Evolutionary conservation across 345 rosid species (phyloP).

Genomic region (Erucastrum elatum): DNA sequence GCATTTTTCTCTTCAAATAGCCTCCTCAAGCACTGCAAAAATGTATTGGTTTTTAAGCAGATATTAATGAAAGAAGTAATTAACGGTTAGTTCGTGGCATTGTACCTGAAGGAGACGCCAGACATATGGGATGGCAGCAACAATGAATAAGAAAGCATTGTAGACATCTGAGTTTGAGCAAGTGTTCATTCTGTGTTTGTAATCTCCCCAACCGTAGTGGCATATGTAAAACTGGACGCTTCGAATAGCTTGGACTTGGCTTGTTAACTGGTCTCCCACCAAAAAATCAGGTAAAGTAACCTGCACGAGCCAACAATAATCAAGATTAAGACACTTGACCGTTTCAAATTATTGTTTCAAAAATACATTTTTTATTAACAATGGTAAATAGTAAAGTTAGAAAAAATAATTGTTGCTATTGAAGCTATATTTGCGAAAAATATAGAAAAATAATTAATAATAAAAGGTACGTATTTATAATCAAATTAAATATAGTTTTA

Average conservation of each 20-base stretch:
- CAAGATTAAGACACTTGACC: neutral
- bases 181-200: constrained; percentile 40
- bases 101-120: constrained; percentile 63
- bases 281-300: constrained; percentile 68
- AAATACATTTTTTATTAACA: no score
- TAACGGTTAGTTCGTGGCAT: neutral
- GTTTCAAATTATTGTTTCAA: no score
- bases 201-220: constrained; percentile 76
- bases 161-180: constrained; percentile 39
- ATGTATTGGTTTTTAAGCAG: neutral
- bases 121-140: constrained; percentile 57
- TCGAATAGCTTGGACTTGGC: constrained; percentile 77
- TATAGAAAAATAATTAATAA: neutral
- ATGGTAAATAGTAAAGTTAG: no score
- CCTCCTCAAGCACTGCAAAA: constrained; percentile 45
- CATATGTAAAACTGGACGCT: constrained; percentile 72
- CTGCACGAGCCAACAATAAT: constrained; percentile 34
- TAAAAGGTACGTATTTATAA: no score
- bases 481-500: neutral
- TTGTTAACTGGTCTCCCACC: constrained; percentile 67
- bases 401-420: no score
- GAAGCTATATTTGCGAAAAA: no score
- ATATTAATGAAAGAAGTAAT: neutral
- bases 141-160: constrained; percentile 53
- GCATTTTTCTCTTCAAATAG: neutral